Evolutionary conservation across 2,329 filamentous ascomycete genomes (phyloP).

Genomic region (Botrytis aclada): DNA sequence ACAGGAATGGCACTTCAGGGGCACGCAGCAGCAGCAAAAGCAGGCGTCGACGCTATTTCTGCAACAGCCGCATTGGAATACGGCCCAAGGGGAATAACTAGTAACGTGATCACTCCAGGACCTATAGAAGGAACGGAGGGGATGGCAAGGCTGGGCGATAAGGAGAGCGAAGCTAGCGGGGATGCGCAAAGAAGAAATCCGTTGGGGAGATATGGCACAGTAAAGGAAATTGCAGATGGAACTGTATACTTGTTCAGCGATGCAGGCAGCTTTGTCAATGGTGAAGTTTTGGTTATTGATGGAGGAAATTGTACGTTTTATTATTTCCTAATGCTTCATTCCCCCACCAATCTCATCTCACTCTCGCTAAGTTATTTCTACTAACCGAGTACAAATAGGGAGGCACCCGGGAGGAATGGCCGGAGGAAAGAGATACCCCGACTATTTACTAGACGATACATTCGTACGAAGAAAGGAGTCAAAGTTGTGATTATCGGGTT

Average conservation of each 20-base stretch:
- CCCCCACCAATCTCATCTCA: neutral
- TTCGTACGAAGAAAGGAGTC: slow-evolving; percentile 23
- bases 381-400: slow-evolving; percentile 18
- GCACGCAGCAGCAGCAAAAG: slow-evolving; percentile 90
- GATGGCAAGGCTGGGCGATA: slow-evolving; percentile 56
- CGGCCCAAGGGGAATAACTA: slow-evolving; percentile 80
- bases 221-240: slow-evolving; percentile 88
- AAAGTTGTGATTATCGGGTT: neutral
- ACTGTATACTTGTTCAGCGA: slow-evolving; percentile 88
- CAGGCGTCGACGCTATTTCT: slow-evolving; percentile 82
- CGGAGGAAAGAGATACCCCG: slow-evolving; percentile 30
- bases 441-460: slow-evolving; percentile 32
- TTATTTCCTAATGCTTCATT: neutral
- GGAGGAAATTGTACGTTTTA: slow-evolving; percentile 40
- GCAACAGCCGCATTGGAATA: slow-evolving; percentile 81
- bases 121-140: slow-evolving; percentile 77
- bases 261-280: slow-evolving; percentile 81
- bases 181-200: slow-evolving; percentile 54
- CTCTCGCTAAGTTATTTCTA: neutral
- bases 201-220: slow-evolving; percentile 69
- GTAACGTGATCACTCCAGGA: slow-evolving; percentile 86
- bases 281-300: slow-evolving; percentile 73
- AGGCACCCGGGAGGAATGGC: slow-evolving; percentile 28
- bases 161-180: slow-evolving; percentile 26
- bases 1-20: slow-evolving; percentile 80